Conservation (phyloP, 805 yeast genomes). For the Pachysolen tannophilus region DNA sequence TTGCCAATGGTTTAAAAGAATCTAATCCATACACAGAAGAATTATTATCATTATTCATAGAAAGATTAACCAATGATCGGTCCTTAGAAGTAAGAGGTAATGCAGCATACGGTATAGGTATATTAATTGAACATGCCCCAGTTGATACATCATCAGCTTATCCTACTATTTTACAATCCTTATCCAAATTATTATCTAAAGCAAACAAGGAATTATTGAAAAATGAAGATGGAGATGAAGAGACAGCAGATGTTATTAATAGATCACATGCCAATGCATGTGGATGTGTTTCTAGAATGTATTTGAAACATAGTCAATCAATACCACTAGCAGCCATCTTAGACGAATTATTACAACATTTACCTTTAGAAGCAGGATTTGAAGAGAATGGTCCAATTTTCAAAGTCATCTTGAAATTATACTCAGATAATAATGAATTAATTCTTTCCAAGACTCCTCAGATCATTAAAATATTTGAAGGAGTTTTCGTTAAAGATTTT, state of each 20-base stretch:
- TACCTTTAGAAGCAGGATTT: slow-evolving; percentile 81
- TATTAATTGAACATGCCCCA: slow-evolving; percentile 46
- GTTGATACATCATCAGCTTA: slow-evolving; percentile 55
- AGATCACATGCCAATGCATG: slow-evolving; percentile 90
- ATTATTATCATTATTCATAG: slow-evolving; percentile 60
- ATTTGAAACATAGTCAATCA: slow-evolving; percentile 58
- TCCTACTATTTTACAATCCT: slow-evolving; percentile 56
- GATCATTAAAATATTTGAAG: slow-evolving; percentile 59
- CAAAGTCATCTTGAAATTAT: slow-evolving; percentile 64
- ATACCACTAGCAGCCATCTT: slow-evolving; percentile 74
- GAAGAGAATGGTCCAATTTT: slow-evolving; percentile 93
- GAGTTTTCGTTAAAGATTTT: slow-evolving; percentile 65
- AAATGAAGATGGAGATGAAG: slow-evolving; percentile 64
- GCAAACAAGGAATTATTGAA: slow-evolving; percentile 63
- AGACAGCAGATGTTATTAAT: slow-evolving; percentile 68
- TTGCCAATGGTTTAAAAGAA: slow-evolving; percentile 64
- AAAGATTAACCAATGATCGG: slow-evolving; percentile 64
- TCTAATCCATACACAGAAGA: slow-evolving; percentile 62
- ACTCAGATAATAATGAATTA: slow-evolving; percentile 50
- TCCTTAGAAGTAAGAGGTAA: slow-evolving; percentile 88
- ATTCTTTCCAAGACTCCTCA: slow-evolving; percentile 50
- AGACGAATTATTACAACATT: slow-evolving; percentile 64
- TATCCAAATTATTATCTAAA: slow-evolving; percentile 67
- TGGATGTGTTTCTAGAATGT: slow-evolving; percentile 94
- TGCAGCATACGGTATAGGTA: slow-evolving; percentile 94